These are phyloP conservation scores for Apiotrichum sp. DNA, from an alignment of 1,284 basidiomycete genomes.

Conservation along the genomic window DNA sequence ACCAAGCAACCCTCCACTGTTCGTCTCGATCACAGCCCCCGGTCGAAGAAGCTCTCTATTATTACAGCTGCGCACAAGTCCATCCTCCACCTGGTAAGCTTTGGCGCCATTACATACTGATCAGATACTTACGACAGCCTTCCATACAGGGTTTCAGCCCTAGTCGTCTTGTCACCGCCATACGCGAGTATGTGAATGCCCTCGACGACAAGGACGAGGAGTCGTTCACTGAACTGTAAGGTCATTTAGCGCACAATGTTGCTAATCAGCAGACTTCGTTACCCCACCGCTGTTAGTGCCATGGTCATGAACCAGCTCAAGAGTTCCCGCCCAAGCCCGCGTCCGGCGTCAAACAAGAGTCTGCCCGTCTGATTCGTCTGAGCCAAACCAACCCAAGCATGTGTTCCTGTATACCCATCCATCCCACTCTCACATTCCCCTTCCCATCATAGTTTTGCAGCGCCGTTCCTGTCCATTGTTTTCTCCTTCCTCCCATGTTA, in stretches of 20 bases:
- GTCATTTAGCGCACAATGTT: not conserved
- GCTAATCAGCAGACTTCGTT: slow-evolving; percentile 2
- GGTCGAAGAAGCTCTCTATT: slow-evolving; percentile 5
- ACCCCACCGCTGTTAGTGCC: slow-evolving; percentile 3
- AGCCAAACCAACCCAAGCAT: too few relatives aligned
- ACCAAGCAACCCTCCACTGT: not conserved
- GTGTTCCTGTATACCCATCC: too few relatives aligned
- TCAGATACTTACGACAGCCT: not conserved
- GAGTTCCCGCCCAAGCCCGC: not conserved
- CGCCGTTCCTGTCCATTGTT: too few relatives aligned
- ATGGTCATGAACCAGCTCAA: slow-evolving; percentile 1
- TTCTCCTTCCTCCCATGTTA: too few relatives aligned
- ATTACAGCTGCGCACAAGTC: slow-evolving; percentile 3
- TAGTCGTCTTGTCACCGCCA: not conserved
- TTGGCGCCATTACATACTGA: too few relatives aligned
- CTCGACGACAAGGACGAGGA: slow-evolving; percentile 8
- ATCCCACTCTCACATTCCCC: too few relatives aligned
- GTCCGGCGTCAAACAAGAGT: too few relatives aligned
- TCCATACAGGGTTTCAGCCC: not conserved
- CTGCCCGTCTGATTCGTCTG: too few relatives aligned
- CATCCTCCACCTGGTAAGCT: not conserved
- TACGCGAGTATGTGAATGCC: slow-evolving; percentile 10
- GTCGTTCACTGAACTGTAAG: slow-evolving; percentile 11
- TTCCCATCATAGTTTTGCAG: too few relatives aligned
- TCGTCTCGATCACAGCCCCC: not conserved